Evolutionary conservation across 768 basidiomycete genomes (phyloP), one percentile per base, ranked within the genome.

Genomic region (Agaricus sinodeliciosus): DNA sequence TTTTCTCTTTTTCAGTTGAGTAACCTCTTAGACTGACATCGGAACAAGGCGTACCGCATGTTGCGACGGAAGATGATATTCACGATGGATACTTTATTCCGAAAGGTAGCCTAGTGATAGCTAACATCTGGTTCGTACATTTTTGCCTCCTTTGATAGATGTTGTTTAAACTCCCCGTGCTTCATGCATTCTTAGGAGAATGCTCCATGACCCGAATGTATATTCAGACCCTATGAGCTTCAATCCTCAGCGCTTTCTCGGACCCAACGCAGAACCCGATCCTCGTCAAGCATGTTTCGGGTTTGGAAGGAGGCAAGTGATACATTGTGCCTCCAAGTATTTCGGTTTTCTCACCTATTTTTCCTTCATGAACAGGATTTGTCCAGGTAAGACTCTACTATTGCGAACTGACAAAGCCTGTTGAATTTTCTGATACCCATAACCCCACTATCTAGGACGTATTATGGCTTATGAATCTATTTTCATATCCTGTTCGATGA

Each of bases 221-320:
- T 79, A 78, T 58, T 55, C 69, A 13, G 67, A 77, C 19, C 78
- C 79, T 0, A 65, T 68, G 56, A 56, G 49, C 11, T 81, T 80
- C 60, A 70, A 68, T 16, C 79, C 79, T 1, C 71, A 73, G 25
- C 68, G 79, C 9, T 79, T 77, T 63, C 62, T 80, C 16, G 66
- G 66, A 7, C 60, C 68, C n/a, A 58, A 65, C 27, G 67, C 72
- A 5, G 72, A 77, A 54, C 57, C 48, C 16, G 77, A 79, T 48
- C 75, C 79, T 15, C 70, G 70, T 16, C 61, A 64, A 4, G 60
- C 74, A 37, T 74, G 72, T 46, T 82, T 80, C 54, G 81, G 81
- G 3, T 82, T 80, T 48, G 80, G 79, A 27, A 63, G 81, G 60
- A 72, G 81, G 70, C 64, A 37, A 45, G 56, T 40, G 25, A 34